Percentiles rank a stretch among this genome's conserved stretches.
Evolutionary conservation across 257 asterid genomes (phyloP).

Genomic region (Rehmannia glutinosa): DNA sequence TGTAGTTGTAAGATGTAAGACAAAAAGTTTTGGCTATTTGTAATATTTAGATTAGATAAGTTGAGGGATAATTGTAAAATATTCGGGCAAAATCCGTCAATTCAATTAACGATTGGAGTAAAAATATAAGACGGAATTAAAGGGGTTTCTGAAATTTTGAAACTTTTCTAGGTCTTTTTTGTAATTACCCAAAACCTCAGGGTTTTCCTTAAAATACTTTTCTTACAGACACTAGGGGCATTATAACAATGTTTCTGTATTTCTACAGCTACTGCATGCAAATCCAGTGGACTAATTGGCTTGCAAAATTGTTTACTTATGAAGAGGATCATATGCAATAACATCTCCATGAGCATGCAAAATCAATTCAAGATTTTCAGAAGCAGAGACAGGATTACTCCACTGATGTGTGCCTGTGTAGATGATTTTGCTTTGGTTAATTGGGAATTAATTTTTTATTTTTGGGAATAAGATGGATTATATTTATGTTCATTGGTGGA

Average conservation of each 20-base stretch:
- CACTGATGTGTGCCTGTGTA: neutral
- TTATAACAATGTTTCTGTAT: neutral
- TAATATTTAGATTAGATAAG: too few relatives aligned
- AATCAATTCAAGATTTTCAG: neutral
- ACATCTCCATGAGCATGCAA: neutral
- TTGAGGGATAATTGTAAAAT: too few relatives aligned
- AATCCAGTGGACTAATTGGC: neutral
- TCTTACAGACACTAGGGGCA: neutral
- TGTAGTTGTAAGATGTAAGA: too few relatives aligned
- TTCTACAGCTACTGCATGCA: slow-evolving; percentile 1
- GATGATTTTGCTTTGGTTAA: neutral
- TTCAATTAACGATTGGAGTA: too few relatives aligned
- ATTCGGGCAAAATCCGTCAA: too few relatives aligned
- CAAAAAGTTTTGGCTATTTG: too few relatives aligned
- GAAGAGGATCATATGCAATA: neutral
- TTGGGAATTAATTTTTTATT: neutral
- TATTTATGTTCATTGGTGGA: neutral
- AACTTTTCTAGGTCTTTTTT: too few relatives aligned
- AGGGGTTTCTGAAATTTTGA: too few relatives aligned
- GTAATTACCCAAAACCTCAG: too few relatives aligned
- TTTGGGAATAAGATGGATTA: too few relatives aligned
- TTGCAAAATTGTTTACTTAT: neutral
- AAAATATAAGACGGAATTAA: too few relatives aligned
- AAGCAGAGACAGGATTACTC: neutral
- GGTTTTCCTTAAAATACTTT: neutral